Evolutionary conservation across 805 yeast species (phyloP).

Genomic region (Hanseniaspora pseudoguilliermondii): DNA sequence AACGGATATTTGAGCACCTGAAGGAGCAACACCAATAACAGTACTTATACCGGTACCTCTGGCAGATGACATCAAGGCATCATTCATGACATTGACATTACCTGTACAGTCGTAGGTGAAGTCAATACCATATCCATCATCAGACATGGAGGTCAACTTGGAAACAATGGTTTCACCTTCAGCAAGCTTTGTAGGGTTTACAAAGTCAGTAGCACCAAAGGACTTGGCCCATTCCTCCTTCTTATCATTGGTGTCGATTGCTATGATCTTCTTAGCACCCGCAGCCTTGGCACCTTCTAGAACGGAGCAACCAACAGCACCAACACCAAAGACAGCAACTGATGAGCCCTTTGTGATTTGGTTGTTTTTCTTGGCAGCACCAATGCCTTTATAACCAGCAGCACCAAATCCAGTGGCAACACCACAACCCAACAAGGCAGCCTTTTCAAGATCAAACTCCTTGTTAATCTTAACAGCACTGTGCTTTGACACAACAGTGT

Average conservation of each 20-base stretch:
- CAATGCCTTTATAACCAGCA: conserved; percentile 38
- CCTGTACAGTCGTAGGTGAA: conserved; percentile 98
- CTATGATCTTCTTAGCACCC: conserved; percentile 70
- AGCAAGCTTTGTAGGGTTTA: conserved; percentile 69
- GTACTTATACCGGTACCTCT: conserved; percentile 98
- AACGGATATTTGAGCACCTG: conserved; percentile 91
- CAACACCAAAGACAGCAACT: conserved; percentile 95
- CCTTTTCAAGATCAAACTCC: conserved; percentile 69
- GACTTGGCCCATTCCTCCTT: conserved; percentile 76
- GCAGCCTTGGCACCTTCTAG: conserved; percentile 86
- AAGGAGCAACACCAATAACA: conserved; percentile 96
- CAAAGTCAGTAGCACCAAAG: conserved; percentile 91
- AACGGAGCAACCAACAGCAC: conserved; percentile 92
- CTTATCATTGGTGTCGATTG: conserved; percentile 72
- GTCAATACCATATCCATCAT: conserved; percentile 82
- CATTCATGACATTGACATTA: conserved; percentile 86
- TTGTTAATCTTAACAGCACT: conserved; percentile 87
- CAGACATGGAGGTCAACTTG: conserved; percentile 67
- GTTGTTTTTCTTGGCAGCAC: conserved; percentile 93
- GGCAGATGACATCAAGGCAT: conserved; percentile 93
- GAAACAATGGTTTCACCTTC: conserved; percentile 66
- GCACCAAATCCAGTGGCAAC: conserved; percentile 98
- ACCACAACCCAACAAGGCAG: conserved; percentile 94
- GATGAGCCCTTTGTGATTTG: conserved; percentile 81
- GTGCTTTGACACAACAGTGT: conserved; percentile 95